phyloP scores from a whole-genome alignment of 1,284 basidiomycete genomes.

The Moesziomyces antarcticus region DNA sequence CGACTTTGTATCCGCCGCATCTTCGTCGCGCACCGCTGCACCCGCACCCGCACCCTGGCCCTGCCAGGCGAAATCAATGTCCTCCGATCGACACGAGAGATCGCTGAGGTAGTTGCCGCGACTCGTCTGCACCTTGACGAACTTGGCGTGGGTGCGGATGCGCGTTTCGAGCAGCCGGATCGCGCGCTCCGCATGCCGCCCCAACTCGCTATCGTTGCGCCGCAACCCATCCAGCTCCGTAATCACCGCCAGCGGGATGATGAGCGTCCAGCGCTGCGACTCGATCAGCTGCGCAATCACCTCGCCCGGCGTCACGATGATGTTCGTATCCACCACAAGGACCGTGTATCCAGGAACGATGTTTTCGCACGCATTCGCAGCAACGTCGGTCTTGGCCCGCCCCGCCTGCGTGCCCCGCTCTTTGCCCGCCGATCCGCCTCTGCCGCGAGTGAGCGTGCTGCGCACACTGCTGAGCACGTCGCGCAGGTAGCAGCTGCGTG shows the following conservation, averaged over 20 bases:
- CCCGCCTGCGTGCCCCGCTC: not conserved
- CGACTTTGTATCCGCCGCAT: constrained; percentile 60
- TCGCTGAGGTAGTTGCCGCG: constrained; percentile 91
- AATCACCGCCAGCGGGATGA: constrained; percentile 82
- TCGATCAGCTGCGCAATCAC: constrained; percentile 76
- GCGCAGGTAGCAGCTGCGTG: constrained; percentile 28
- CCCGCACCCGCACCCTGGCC: constrained; percentile 3
- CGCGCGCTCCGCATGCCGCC: constrained; percentile 74
- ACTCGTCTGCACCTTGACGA: constrained; percentile 92
- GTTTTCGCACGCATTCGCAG: constrained; percentile 33
- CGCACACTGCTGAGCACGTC: constrained; percentile 24
- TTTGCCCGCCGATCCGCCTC: constrained; percentile 30
- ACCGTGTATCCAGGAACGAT: constrained; percentile 87
- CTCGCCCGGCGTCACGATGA: constrained; percentile 73
- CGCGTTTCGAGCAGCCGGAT: constrained; percentile 79
- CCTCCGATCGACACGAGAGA: constrained; percentile 84
- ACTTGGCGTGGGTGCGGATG: constrained; percentile 78
- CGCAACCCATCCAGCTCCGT: constrained; percentile 94
- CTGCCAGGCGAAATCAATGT: constrained; percentile 76
- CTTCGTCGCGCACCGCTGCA: not conserved
- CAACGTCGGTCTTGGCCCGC: constrained; percentile 58
- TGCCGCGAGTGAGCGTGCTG: constrained; percentile 59
- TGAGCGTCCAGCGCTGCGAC: constrained; percentile 83
- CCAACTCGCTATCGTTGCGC: constrained; percentile 77
- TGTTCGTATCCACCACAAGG: constrained; percentile 93